These are phyloP conservation scores for Polysphondylium violaceum DNA, from an alignment of 78 protist species.

Conservation along the genomic window DNA sequence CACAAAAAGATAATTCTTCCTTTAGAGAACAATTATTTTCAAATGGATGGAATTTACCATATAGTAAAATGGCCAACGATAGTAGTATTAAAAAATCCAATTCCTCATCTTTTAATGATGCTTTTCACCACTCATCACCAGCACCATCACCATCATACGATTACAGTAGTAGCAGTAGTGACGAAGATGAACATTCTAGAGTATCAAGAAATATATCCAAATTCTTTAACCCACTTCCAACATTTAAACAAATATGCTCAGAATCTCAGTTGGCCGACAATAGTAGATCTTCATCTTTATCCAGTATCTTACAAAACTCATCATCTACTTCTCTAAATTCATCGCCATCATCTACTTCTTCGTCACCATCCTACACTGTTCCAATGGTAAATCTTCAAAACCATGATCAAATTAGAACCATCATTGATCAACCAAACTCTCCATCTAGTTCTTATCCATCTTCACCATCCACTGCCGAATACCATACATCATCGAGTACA, in stretches of 20 bases:
- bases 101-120: background rate
- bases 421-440: conserved; percentile 25
- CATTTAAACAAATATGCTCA: conserved; percentile 9
- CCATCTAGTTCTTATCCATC: background rate
- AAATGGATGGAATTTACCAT: conserved; percentile 11
- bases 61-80: no score
- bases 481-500: background rate
- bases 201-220: background rate
- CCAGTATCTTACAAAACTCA: background rate
- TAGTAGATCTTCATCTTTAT: background rate
- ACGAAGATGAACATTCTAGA: conserved; percentile 20
- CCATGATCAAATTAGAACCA: background rate
- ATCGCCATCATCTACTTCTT: conserved; percentile 25
- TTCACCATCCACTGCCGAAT: background rate
- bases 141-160: background rate
- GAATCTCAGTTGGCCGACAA: background rate
- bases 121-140: background rate
- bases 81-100: no score
- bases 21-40: conserved; percentile 4
- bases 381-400: conserved; percentile 16
- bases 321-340: conserved; percentile 9
- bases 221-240: conserved; percentile 1
- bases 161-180: conserved; percentile 1
- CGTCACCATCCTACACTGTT: conserved; percentile 23
- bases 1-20: conserved; percentile 1